These are phyloP conservation scores for Umbelopsis ramanniana DNA, from an alignment of 192 early-diverging fungal species.

Conservation along the genomic window DNA sequence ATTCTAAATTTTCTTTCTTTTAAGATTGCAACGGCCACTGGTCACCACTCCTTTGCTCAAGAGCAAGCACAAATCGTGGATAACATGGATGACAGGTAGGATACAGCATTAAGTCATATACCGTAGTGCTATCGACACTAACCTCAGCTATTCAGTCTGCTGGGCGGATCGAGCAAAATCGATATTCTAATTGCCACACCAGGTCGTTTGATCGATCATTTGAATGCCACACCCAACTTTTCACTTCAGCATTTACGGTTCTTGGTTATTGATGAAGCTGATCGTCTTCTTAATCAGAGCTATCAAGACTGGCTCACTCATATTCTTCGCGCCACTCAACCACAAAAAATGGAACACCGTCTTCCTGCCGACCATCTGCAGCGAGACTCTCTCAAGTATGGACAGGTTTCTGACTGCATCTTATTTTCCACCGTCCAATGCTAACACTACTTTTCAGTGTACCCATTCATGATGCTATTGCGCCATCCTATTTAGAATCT, in stretches of 20 bases:
- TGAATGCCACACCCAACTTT: constrained; percentile 83
- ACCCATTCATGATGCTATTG: constrained; percentile 54
- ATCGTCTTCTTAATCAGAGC: constrained; percentile 89
- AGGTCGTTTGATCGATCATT: constrained; percentile 92
- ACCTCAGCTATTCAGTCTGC: constrained; percentile 20
- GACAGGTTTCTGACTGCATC: background rate
- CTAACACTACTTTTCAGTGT: constrained; percentile 30
- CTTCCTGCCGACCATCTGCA: background rate
- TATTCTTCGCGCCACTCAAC: constrained; percentile 68
- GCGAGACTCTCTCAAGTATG: background rate
- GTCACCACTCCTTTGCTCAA: constrained; percentile 75
- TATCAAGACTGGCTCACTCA: constrained; percentile 90
- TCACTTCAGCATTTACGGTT: constrained; percentile 92
- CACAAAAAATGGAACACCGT: constrained; percentile 12
- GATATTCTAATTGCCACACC: constrained; percentile 95
- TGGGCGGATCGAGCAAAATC: constrained; percentile 70
- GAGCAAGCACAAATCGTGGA: constrained; percentile 66
- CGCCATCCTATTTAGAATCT: constrained; percentile 46
- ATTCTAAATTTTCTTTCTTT: background rate
- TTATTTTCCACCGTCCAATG: background rate
- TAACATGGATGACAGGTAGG: constrained; percentile 26
- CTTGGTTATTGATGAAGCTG: constrained; percentile 95
- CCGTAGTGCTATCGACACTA: background rate
- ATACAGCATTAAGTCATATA: background rate
- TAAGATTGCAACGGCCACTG: constrained; percentile 70